A percentile compares a stretch with the other conserved stretches of the same genome.
phyloP scores from a whole-genome alignment of 164 flowering plant species.

The Chimonanthus salicifolius region DNA sequence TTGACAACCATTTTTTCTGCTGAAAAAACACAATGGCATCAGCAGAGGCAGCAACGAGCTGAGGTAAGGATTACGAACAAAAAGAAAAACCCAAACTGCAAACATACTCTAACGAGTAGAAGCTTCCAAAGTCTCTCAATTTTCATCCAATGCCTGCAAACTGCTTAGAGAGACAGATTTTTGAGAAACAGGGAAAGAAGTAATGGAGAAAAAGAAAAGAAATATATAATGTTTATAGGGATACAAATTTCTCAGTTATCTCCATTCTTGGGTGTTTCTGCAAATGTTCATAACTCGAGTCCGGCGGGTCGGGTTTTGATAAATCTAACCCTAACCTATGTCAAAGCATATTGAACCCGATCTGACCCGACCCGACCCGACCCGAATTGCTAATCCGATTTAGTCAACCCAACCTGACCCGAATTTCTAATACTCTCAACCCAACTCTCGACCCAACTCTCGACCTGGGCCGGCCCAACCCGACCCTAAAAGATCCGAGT shows the following conservation, averaged over 20 bases:
- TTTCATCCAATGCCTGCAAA: background rate
- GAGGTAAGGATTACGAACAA: background rate
- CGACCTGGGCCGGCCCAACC: too few relatives aligned
- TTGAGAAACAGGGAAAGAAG: background rate
- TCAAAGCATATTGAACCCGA: too few relatives aligned
- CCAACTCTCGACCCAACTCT: too few relatives aligned
- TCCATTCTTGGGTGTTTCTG: background rate
- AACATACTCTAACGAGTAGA: too few relatives aligned
- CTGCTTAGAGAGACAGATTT: background rate
- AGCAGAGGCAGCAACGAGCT: background rate
- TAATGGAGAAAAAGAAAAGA: background rate
- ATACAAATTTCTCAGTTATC: background rate
- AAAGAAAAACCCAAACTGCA: background rate
- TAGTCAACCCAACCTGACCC: too few relatives aligned
- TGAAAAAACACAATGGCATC: background rate
- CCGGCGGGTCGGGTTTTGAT: too few relatives aligned
- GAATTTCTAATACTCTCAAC: too few relatives aligned
- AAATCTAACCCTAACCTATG: too few relatives aligned
- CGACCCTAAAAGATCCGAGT: too few relatives aligned
- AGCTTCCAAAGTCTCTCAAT: background rate
- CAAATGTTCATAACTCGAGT: background rate
- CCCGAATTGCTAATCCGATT: too few relatives aligned
- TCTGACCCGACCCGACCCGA: too few relatives aligned
- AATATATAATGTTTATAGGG: background rate
- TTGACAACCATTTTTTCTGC: background rate